Conservation (phyloP, 495 filamentous ascomycete species). For the Neurospora cerealis region DNA sequence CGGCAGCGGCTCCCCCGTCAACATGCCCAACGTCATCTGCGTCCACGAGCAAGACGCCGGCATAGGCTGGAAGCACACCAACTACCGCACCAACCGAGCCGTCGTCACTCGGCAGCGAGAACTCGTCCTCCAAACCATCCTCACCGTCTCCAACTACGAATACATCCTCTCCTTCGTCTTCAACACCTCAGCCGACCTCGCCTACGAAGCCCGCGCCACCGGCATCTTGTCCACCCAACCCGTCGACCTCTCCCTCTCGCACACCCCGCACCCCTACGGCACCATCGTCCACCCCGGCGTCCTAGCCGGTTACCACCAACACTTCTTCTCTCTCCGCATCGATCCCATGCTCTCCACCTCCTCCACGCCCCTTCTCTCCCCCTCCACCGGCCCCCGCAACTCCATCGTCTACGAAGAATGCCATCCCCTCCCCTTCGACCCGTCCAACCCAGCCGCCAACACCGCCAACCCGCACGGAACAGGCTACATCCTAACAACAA, state of each 20-base stretch:
- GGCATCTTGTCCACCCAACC: conserved; percentile 80
- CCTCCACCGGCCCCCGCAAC: conserved; percentile 63
- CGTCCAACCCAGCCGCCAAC: conserved; percentile 14
- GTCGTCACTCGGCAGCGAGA: conserved; percentile 60
- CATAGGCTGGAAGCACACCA: conserved; percentile 75
- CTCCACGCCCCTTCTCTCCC: background rate
- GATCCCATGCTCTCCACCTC: conserved; percentile 47
- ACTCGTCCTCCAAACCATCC: conserved; percentile 67
- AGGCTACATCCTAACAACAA: conserved; percentile 58
- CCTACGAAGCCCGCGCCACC: conserved; percentile 75
- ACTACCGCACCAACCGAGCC: conserved; percentile 61
- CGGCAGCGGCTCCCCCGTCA: conserved; percentile 46
- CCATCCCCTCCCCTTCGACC: conserved; percentile 34
- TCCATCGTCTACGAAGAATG: conserved; percentile 62
- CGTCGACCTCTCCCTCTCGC: conserved; percentile 58
- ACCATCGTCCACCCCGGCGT: conserved; percentile 83
- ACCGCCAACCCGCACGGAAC: conserved; percentile 60
- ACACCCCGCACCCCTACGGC: conserved; percentile 46
- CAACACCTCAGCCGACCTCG: conserved; percentile 72
- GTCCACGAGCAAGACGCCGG: conserved; percentile 68
- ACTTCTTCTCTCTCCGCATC: conserved; percentile 81
- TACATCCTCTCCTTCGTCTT: conserved; percentile 81
- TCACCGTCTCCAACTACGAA: conserved; percentile 75
- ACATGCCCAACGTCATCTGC: conserved; percentile 66
- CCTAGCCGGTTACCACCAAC: conserved; percentile 66